Evolutionary conservation across 2,329 filamentous ascomycete species (phyloP), one percentile per base, ranked within the genome.

Genomic region (Arthrobotrys conoides): DNA sequence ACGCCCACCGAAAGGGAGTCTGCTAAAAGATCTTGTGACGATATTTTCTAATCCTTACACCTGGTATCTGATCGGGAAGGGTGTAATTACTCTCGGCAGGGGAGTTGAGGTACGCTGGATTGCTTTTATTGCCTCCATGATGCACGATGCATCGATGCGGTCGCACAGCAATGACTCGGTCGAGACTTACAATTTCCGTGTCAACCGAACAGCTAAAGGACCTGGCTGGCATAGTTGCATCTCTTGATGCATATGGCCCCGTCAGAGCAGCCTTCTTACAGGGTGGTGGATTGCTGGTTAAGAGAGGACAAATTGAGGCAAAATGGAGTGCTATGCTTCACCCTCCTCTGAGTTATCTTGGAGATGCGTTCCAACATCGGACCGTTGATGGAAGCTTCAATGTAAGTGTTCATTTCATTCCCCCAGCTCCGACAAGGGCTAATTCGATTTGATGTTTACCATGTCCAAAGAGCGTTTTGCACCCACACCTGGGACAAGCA

Each of bases 401-500:
- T 57, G 76, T 80, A 18, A 68, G 71, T 57, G 6, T 16, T 18
- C 16, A 18, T 55, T 46, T 20, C 20, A 2, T 12, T 36, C 24
- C 30, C 18, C 51, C 16, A 10, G 1, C 14, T 30, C 16, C 48
- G 1, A 55, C 24, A 3, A 9, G 20, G 27, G 5, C 84, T 84
- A 71, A 82, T 83, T 2, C 24, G 27, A 30, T 3, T 30, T 30
- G 20, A 83, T 82, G 77, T 83, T 86, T 79, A 82, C 18, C n/a
- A 8, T 46, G 9, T 83, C 24, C 85, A 84, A 64, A 90, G 85
- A 92, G 90, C 81, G 86, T 90, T 61, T 84, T 89, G 20, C 86
- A 88, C 81, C 91, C 91, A 1, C 86, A 89, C 66, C 85, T 93
- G 33, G 91, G 91, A 1, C 87, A 87, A 44, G 90, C 91, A 9